Conservation (phyloP, 2,329 filamentous ascomycete genomes). For the Xylariaceae sp. region DNA sequence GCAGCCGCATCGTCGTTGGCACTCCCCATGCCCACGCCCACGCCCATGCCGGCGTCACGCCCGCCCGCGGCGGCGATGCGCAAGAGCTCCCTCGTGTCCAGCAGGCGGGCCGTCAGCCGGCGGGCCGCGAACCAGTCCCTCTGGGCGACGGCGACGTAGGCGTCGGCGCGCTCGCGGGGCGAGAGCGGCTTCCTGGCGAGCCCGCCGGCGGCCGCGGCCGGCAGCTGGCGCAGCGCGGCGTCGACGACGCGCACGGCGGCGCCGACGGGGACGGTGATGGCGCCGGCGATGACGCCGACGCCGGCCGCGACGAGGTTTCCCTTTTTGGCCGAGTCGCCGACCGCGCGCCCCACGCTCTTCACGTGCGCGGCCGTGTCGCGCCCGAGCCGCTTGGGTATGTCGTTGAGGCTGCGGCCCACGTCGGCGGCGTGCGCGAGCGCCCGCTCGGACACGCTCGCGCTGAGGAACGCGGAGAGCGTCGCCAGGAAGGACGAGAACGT, state of each 20-base stretch:
- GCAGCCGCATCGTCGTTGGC: background rate
- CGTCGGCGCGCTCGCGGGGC: slow-evolving; percentile 48
- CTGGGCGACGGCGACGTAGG: slow-evolving; percentile 51
- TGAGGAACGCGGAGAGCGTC: slow-evolving; percentile 54
- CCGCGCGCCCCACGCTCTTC: slow-evolving; percentile 45
- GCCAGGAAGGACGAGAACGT: slow-evolving; percentile 38
- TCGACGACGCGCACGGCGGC: slow-evolving; percentile 46
- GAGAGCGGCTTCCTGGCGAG: slow-evolving; percentile 48
- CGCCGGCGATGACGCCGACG: slow-evolving; percentile 43
- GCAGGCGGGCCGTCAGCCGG: slow-evolving; percentile 37
- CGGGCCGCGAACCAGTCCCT: slow-evolving; percentile 49
- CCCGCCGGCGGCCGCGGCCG: slow-evolving; percentile 43
- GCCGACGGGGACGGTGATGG: slow-evolving; percentile 47
- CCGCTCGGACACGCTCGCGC: slow-evolving; percentile 51
- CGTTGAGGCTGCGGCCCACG: slow-evolving; percentile 35
- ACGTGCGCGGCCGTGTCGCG: slow-evolving; percentile 46
- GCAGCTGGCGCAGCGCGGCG: slow-evolving; percentile 44
- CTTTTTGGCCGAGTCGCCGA: slow-evolving; percentile 45
- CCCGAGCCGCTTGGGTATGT: slow-evolving; percentile 45
- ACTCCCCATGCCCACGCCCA: background rate
- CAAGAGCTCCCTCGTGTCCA: slow-evolving; percentile 18
- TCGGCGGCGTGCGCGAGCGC: slow-evolving; percentile 44
- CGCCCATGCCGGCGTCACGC: background rate
- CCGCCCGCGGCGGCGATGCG: background rate
- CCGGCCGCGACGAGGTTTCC: slow-evolving; percentile 50